Base-by-base conservation (phyloP, 352 stramenopile species). In the Paralagenidium karlingii region DNA sequence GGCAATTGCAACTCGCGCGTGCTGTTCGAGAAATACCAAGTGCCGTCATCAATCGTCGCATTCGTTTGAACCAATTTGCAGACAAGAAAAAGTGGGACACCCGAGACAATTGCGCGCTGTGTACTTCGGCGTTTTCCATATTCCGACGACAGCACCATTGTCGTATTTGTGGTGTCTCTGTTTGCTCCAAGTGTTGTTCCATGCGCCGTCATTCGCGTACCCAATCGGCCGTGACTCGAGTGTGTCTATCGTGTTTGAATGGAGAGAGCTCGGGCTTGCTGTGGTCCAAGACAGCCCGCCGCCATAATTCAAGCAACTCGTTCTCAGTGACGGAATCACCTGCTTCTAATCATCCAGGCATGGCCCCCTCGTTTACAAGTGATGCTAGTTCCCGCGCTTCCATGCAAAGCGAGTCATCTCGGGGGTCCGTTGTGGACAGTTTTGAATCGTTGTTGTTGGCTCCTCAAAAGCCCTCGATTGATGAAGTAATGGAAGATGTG, bases 151-250 rank as follows among this genome's bases (percentile, higher is more conserved):
- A 68, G 30, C 77, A 90, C 43, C 77, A 86, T 58, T 90, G 77
- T 32, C 70, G 74, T 7, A 70, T 85, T 34, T 90, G 73, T 24
- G 77, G 74, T 30, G 49, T 61, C 30, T 41, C 74, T 5, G 68
- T 88, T 13, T 90, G 77, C 52, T 79, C 64, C 40, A 90, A 87
- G 51, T 87, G 73, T 43, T 82, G 68, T n/a, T 36, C 22, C 7
- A 7, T 36, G 7, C 30, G 30, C 8, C 8, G 30, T 36, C 8
- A 7, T 7, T 36, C 30, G 7, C 22, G 19, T 7, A 20, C 19
- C 30, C 19, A 36, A 16, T 16, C 16, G 30, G 30, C 30, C 7
- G 3, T 36, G 30, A 7, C 22, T 7, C 3, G 22, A 36, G 30
- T 22, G 16, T 16, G 22, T 36, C 7, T 7, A 36, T 3, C 22